phyloP scores from a whole-genome alignment of 768 basidiomycete species.

The Saitozyma podzolica region DNA sequence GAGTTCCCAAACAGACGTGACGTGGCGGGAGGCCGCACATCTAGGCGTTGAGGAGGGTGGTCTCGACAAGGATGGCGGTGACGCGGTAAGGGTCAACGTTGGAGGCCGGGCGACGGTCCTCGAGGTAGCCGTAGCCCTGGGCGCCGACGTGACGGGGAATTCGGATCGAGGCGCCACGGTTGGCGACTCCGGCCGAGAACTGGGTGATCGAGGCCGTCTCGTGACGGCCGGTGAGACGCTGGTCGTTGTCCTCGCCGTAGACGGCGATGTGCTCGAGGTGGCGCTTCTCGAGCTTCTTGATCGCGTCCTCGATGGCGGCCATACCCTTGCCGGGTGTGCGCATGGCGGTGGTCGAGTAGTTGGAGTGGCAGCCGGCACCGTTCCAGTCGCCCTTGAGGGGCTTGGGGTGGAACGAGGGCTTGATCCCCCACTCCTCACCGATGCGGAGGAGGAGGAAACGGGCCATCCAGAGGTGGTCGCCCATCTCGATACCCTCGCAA shows the following conservation, averaged over 20 bases:
- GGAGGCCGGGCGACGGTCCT: constrained; percentile 95
- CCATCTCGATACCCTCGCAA: constrained; percentile 96
- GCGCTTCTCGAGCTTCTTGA: constrained; percentile 85
- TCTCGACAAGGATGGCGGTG: constrained; percentile 66
- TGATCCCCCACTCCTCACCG: constrained; percentile 95
- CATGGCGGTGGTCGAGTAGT: constrained; percentile 93
- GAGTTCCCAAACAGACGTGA: background rate
- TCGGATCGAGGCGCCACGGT: constrained; percentile 73
- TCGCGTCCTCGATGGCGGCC: constrained; percentile 85
- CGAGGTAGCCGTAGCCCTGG: constrained; percentile 92
- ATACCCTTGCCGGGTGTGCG: constrained; percentile 85
- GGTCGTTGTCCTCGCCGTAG: constrained; percentile 96
- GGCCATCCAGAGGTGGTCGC: constrained; percentile 99
- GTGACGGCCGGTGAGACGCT: constrained; percentile 91
- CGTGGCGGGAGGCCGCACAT: background rate
- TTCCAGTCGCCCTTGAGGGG: constrained; percentile 97
- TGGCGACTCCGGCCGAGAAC: constrained; percentile 94
- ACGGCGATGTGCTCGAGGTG: constrained; percentile 96
- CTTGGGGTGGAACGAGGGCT: constrained; percentile 99
- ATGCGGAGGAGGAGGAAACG: constrained; percentile 93
- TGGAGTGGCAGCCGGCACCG: constrained; percentile 96
- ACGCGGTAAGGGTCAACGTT: constrained; percentile 99
- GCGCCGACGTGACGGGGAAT: constrained; percentile 90
- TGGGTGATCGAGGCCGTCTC: constrained; percentile 91
- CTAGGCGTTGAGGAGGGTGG: constrained; percentile 59